Conservation (phyloP, 768 basidiomycete species). For the Lentinula boryana region DNA sequence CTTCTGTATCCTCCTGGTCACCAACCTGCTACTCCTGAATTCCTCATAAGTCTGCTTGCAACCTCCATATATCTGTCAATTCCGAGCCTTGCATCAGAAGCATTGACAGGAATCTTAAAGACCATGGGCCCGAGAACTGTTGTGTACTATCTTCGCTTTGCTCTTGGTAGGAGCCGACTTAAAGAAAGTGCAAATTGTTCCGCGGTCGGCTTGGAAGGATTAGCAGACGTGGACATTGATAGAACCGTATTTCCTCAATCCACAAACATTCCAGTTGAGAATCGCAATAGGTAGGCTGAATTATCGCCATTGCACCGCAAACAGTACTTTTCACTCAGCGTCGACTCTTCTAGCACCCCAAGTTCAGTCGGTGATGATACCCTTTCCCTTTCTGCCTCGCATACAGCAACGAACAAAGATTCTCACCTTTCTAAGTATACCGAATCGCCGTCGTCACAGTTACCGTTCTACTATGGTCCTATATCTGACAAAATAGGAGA, state of each 20-base stretch:
- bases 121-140: constrained; percentile 79
- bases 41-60: constrained; percentile 82
- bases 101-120: constrained; percentile 61
- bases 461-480: constrained; percentile 65
- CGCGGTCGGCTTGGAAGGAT: constrained; percentile 64
- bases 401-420: constrained; percentile 1
- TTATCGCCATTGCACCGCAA: not conserved
- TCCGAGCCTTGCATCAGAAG: constrained; percentile 67
- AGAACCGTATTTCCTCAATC: not conserved
- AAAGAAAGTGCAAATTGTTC: constrained; percentile 30
- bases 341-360: constrained; percentile 7
- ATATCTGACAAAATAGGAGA: constrained; percentile 90
- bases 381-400: constrained; percentile 9
- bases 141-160: constrained; percentile 73
- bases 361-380: constrained; percentile 12
- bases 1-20: constrained; percentile 40
- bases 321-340: constrained; percentile 8
- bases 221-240: constrained; percentile 37
- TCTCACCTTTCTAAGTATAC: not conserved
- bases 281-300: not conserved
- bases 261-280: not conserved
- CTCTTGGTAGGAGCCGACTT: constrained; percentile 58
- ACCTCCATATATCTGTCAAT: constrained; percentile 85
- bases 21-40: constrained; percentile 73
- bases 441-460: constrained; percentile 22